These are phyloP conservation scores for Candida mesenterica DNA, from an alignment of 1,139 yeast species.

Conservation along the genomic window DNA sequence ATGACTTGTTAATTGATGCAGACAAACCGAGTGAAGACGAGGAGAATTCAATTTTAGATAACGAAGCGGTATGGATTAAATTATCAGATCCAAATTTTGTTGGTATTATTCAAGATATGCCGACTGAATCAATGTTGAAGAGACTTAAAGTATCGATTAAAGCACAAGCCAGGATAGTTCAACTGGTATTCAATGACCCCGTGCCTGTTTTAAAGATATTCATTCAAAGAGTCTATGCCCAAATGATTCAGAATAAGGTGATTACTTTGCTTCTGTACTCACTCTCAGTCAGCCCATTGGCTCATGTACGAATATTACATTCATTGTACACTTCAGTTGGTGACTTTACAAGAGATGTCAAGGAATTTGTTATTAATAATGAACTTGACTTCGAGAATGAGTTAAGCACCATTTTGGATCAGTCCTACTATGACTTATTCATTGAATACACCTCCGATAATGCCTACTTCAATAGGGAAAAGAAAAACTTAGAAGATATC, in stretches of 20 bases:
- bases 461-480: constrained; percentile 71
- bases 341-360: constrained; percentile 65
- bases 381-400: constrained; percentile 45
- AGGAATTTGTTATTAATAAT: constrained; percentile 52
- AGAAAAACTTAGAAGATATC: constrained; percentile 64
- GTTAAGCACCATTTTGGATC: constrained; percentile 63
- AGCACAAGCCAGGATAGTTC: constrained; percentile 71
- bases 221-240: constrained; percentile 76
- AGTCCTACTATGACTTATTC: constrained; percentile 69
- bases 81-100: constrained; percentile 37
- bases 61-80: constrained; percentile 38
- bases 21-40: constrained; percentile 24
- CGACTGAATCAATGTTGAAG: constrained; percentile 33
- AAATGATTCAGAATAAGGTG: constrained; percentile 66
- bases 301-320: constrained; percentile 77
- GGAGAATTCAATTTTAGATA: constrained; percentile 39
- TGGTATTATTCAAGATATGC: constrained; percentile 32
- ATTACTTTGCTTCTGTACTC: constrained; percentile 65
- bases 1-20: constrained; percentile 60
- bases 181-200: constrained; percentile 69
- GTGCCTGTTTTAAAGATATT: constrained; percentile 66
- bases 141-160: constrained; percentile 47
- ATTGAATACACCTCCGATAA: constrained; percentile 67
- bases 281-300: constrained; percentile 60
- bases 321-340: constrained; percentile 59